A percentile compares a stretch with the other conserved stretches of the same genome.
phyloP scores from a whole-genome alignment of 306 rosid species.

The Sesbania bispinosa region DNA sequence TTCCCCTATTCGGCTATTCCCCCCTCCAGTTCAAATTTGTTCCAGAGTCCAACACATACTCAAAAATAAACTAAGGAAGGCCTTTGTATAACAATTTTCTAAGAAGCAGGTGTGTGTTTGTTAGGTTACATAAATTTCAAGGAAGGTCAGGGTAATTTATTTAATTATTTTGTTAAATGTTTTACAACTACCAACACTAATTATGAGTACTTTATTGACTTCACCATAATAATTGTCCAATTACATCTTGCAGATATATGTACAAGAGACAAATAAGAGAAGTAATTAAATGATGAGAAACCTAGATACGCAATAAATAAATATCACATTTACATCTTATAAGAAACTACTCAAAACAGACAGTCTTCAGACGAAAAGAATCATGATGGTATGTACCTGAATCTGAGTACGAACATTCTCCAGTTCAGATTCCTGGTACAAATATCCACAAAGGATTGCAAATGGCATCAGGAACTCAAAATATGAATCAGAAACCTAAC shows the following conservation, averaged over 20 bases:
- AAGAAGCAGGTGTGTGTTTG: not conserved
- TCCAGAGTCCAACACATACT: not conserved
- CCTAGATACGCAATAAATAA: not conserved
- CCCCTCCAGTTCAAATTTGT: not conserved
- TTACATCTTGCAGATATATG: not conserved
- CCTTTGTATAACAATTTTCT: not conserved
- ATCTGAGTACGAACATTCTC: conserved; percentile 86
- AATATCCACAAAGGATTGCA: conserved; percentile 16
- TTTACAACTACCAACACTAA: not conserved
- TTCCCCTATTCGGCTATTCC: not conserved
- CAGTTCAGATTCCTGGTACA: conserved; percentile 80
- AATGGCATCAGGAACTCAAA: conserved; percentile 7
- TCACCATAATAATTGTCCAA: not conserved
- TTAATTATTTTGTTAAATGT: not conserved
- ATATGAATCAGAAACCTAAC: conserved; percentile 11
- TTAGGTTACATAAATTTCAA: not conserved
- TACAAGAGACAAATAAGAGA: not conserved
- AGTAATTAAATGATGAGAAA: conserved; percentile 17
- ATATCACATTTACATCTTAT: not conserved
- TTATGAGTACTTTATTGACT: not conserved
- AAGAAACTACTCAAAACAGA: conserved; percentile 15
- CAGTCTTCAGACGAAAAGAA: not conserved
- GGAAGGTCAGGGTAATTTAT: not conserved
- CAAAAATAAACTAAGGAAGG: not conserved
- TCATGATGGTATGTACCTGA: conserved; percentile 56